Conservation (phyloP, 2,329 filamentous ascomycete genomes). For the Colletotrichum sojae region DNA sequence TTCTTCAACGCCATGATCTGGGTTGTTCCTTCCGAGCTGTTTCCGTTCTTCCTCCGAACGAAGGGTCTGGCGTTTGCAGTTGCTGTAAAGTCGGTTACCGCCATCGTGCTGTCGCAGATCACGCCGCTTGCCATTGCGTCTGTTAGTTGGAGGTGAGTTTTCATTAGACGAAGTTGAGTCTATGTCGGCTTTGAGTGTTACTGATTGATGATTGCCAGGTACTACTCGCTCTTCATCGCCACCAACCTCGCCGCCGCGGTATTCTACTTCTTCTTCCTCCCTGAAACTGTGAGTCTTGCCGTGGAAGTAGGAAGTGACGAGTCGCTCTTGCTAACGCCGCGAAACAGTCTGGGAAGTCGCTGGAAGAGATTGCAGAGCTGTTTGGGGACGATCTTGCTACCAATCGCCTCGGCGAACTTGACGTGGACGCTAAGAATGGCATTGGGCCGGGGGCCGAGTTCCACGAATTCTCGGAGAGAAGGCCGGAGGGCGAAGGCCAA, state of each 20-base stretch:
- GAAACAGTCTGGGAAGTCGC: conserved; percentile 38
- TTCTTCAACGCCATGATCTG: conserved; percentile 55
- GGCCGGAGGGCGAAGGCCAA: background rate
- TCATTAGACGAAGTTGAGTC: no score
- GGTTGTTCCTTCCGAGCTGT: conserved; percentile 51
- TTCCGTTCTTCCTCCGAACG: conserved; percentile 46
- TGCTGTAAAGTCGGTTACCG: conserved; percentile 47
- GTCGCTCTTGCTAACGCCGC: background rate
- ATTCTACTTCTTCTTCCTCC: conserved; percentile 50
- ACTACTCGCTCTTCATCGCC: conserved; percentile 56
- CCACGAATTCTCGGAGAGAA: conserved; percentile 20
- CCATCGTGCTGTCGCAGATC: conserved; percentile 49
- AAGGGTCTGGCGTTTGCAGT: conserved; percentile 50
- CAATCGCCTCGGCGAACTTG: conserved; percentile 14
- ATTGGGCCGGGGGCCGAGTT: conserved; percentile 19
- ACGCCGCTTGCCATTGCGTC: conserved; percentile 52
- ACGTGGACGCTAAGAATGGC: conserved; percentile 33
- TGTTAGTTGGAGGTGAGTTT: conserved; percentile 52
- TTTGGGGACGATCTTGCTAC: conserved; percentile 45
- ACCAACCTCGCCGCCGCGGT: conserved; percentile 47
- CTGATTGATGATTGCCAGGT: background rate
- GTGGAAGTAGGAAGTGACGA: fast-evolving
- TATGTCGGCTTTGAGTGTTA: no score
- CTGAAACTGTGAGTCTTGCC: conserved; percentile 37
- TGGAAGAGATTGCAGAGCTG: conserved; percentile 46